Percentiles rank a stretch among this genome's conserved stretches.
Evolutionary conservation across 225 moss, liverwort and hornwort species (phyloP).

Genomic region (Rhytidiadelphus loreus): DNA sequence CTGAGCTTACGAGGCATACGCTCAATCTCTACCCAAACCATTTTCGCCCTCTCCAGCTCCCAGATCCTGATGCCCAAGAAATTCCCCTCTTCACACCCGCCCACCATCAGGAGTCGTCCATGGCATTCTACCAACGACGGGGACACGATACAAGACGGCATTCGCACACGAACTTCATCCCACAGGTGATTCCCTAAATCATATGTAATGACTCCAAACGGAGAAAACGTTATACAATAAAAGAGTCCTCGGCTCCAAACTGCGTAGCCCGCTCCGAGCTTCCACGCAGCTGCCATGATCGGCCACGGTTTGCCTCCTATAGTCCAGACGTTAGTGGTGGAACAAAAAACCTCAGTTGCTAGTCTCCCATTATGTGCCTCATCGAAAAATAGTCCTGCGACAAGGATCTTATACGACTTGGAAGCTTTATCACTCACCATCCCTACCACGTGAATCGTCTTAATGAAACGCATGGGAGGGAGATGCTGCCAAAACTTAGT

Average conservation of each 20-base stretch:
- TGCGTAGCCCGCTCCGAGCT: constrained; percentile 62
- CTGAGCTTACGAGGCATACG: constrained; percentile 60
- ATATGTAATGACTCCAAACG: constrained; percentile 68
- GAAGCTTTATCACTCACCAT: constrained; percentile 48
- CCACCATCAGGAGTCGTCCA: constrained; percentile 64
- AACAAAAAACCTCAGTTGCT: constrained; percentile 62
- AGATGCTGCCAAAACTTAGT: constrained; percentile 70
- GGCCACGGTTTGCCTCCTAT: constrained; percentile 72
- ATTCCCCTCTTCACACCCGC: constrained; percentile 59
- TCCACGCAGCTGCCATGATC: constrained; percentile 78
- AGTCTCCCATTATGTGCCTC: constrained; percentile 59
- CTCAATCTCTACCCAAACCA: constrained; percentile 64
- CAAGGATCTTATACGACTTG: constrained; percentile 55
- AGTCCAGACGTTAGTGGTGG: constrained; percentile 38
- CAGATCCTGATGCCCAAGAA: constrained; percentile 62
- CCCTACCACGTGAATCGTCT: constrained; percentile 75
- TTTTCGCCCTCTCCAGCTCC: constrained; percentile 59
- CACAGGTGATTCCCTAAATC: constrained; percentile 40
- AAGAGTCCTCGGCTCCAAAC: constrained; percentile 60
- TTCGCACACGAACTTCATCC: constrained; percentile 56
- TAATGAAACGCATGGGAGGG: constrained; percentile 69
- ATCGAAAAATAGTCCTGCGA: constrained; percentile 63
- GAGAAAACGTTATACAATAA: constrained; percentile 68
- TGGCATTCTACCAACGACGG: constrained; percentile 66
- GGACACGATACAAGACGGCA: constrained; percentile 66